Percentiles rank a stretch among this genome's conserved stretches.
Evolutionary conservation across 1,284 basidiomycete genomes (phyloP).

Genomic region (Ganoderma sp.): DNA sequence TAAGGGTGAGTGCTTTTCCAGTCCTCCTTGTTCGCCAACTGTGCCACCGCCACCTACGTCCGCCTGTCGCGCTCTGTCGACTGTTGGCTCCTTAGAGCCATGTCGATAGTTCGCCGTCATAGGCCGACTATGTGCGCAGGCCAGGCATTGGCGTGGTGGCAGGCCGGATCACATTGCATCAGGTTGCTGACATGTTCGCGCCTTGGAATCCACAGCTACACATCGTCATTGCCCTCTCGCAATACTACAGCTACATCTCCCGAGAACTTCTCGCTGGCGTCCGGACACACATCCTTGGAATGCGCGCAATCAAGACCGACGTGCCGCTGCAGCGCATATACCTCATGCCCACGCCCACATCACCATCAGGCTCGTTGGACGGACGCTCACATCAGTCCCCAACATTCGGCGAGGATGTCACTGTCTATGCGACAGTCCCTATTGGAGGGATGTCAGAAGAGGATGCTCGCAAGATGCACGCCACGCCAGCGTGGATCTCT

Average conservation of each 20-base stretch:
- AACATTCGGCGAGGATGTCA: conserved; percentile 33
- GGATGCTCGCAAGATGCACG: conserved; percentile 59
- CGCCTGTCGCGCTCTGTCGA: not conserved
- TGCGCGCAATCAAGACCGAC: conserved; percentile 39
- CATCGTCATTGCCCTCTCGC: conserved; percentile 71
- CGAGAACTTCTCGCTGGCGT: conserved; percentile 41
- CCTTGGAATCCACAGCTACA: conserved; percentile 55
- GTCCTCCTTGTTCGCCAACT: not conserved
- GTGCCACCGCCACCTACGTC: conserved; percentile 10
- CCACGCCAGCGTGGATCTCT: conserved; percentile 70
- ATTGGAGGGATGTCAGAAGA: conserved; percentile 57
- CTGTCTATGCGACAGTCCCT: conserved; percentile 75
- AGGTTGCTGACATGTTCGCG: conserved; percentile 19
- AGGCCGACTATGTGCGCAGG: not conserved
- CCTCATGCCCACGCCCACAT: conserved; percentile 52
- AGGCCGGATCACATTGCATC: conserved; percentile 2
- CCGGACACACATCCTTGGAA: conserved; percentile 33
- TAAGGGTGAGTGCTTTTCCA: conserved; percentile 56
- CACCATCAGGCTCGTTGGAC: conserved; percentile 23
- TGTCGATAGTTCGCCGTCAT: not conserved
- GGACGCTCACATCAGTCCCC: conserved; percentile 22
- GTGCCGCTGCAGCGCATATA: conserved; percentile 56
- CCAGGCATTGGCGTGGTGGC: conserved; percentile 4
- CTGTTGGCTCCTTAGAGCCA: not conserved
- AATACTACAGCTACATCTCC: conserved; percentile 61